Evolutionary conservation across 1,284 basidiomycete genomes (phyloP).

Genomic region (Leccinum pallidistipes): DNA sequence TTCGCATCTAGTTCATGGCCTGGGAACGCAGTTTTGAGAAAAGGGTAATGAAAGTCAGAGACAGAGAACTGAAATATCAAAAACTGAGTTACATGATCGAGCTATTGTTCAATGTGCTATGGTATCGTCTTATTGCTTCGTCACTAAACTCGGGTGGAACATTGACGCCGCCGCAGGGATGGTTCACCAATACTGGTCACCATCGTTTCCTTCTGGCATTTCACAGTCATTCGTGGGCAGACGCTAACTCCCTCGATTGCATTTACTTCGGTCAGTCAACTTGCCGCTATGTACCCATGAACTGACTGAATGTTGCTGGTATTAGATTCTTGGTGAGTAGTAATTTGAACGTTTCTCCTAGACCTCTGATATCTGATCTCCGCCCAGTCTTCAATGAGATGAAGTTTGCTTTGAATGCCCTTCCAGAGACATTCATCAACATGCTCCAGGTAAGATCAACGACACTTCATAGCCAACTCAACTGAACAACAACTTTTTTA

Average conservation of each 20-base stretch:
- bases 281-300: not conserved
- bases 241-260: conserved; percentile 81
- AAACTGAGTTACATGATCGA: conserved; percentile 86
- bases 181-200: conserved; percentile 75
- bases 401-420: conserved; percentile 78
- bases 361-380: conserved; percentile 6
- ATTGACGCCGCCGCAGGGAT: conserved; percentile 49
- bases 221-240: conserved; percentile 66
- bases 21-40: conserved; percentile 92
- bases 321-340: conserved; percentile 49
- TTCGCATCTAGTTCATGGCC: conserved; percentile 73
- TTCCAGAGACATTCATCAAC: conserved; percentile 90
- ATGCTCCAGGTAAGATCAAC: conserved; percentile 62
- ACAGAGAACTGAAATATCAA: conserved; percentile 81
- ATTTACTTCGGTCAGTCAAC: conserved; percentile 55
- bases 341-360: not conserved
- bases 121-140: conserved; percentile 44
- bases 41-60: conserved; percentile 71
- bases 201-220: conserved; percentile 83
- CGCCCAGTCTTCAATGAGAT: conserved; percentile 81
- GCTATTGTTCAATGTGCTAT: conserved; percentile 77
- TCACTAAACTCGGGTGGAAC: not conserved
- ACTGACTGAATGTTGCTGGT: conserved; percentile 7
- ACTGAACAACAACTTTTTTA: conserved; percentile 32
- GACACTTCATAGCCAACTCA: not conserved